phyloP scores from a whole-genome alignment of 257 asterid species.

The Solanum sejunctum region DNA sequence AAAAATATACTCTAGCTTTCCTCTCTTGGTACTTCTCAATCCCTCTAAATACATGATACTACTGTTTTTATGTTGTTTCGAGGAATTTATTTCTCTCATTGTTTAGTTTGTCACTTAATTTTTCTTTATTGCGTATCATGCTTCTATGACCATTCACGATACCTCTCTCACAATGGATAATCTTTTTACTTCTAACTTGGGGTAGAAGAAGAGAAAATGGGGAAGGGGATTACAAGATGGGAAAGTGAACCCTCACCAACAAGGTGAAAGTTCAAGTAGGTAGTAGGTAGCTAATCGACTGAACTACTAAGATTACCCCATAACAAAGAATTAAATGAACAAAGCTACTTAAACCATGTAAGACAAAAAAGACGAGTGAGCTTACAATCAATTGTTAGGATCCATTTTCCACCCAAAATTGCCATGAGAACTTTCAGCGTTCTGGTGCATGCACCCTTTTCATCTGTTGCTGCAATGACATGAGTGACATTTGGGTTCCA shows the following conservation, averaged over 20 bases:
- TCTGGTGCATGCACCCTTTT: conserved; percentile 73
- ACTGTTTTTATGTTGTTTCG: neutral
- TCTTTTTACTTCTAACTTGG: neutral
- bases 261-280: neutral
- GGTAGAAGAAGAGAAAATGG: neutral
- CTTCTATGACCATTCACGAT: neutral
- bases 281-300: neutral
- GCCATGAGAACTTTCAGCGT: conserved; percentile 88
- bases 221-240: neutral
- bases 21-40: neutral
- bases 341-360: neutral
- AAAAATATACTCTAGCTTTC: neutral
- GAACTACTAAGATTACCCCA: neutral
- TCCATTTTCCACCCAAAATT: conserved; percentile 75
- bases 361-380: neutral
- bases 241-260: neutral
- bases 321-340: neutral
- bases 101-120: neutral
- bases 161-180: neutral
- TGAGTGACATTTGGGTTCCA: conserved; percentile 76
- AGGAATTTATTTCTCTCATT: neutral
- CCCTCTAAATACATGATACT: neutral
- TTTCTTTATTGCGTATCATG: neutral
- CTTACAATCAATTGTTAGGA: conserved; percentile 76
- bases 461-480: conserved; percentile 76